Percentiles rank a stretch among this genome's conserved stretches.
Conservation (phyloP, 805 yeast species). For the Yamadazyma sp. region DNA sequence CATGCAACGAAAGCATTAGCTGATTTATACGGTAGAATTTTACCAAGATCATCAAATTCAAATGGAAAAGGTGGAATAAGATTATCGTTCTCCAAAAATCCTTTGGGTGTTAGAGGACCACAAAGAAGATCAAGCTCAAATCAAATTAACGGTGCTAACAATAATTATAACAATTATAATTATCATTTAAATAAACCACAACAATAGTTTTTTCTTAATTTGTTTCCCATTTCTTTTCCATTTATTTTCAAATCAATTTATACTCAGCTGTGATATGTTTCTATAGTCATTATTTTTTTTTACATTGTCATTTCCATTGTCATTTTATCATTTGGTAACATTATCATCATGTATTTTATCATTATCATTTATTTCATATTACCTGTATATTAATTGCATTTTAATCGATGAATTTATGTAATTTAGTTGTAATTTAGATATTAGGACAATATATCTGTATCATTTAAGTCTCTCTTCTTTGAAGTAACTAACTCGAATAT, state of each 20-base stretch:
- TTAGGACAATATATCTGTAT: conserved; percentile 2
- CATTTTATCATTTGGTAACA: too few species aligned
- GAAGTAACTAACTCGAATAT: too few species aligned
- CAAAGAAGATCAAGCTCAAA: conserved; percentile 35
- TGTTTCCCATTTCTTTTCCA: not conserved
- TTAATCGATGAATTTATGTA: conserved; percentile 6
- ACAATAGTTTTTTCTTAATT: too few species aligned
- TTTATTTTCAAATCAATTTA: not conserved
- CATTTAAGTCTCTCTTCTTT: too few species aligned
- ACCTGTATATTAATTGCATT: conserved; percentile 8
- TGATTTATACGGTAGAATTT: conserved; percentile 87
- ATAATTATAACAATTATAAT: conserved; percentile 14
- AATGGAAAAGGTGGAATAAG: conserved; percentile 90
- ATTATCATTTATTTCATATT: conserved; percentile 3
- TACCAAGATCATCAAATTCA: conserved; percentile 69
- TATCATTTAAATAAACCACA: conserved; percentile 13
- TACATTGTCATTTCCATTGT: too few species aligned
- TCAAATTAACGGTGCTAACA: conserved; percentile 13
- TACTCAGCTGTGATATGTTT: too few species aligned
- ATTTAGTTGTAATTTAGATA: conserved; percentile 6
- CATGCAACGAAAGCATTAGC: conserved; percentile 93
- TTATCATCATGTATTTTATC: too few species aligned
- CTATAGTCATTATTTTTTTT: too few species aligned
- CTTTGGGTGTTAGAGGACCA: conserved; percentile 90
- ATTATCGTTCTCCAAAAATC: conserved; percentile 91